Percentiles rank a stretch among this genome's conserved stretches.
Evolutionary conservation across 345 rosid species (phyloP).

Genomic region (Populus tremula): DNA sequence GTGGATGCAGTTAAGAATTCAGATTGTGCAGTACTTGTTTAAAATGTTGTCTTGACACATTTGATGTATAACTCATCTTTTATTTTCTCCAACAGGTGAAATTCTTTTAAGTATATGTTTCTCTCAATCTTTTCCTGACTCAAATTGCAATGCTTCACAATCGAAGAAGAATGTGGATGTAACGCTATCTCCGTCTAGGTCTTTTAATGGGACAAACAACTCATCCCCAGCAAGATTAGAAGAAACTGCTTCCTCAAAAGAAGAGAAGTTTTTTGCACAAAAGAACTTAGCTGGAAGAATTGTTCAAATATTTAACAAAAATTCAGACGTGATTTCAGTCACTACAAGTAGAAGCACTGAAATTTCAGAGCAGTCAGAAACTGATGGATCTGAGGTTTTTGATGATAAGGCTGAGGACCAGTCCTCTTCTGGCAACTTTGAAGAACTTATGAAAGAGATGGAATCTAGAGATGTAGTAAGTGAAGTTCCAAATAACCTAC

Average conservation of each 20-base stretch:
- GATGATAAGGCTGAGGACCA: conserved; percentile 51
- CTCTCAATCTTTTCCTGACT: conserved; percentile 48
- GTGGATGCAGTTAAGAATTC: neutral
- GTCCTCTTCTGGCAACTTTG: conserved; percentile 52
- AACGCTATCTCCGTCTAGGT: conserved; percentile 41
- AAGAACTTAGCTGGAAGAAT: conserved; percentile 61
- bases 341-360: conserved; percentile 40
- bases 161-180: conserved; percentile 37
- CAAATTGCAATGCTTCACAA: conserved; percentile 19
- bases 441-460: conserved; percentile 56
- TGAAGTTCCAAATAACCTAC: conserved; percentile 66
- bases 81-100: conserved; percentile 54
- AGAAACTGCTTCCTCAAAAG: conserved; percentile 48
- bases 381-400: conserved; percentile 32
- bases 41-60: neutral
- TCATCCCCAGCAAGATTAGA: conserved; percentile 47
- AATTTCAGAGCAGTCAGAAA: conserved; percentile 46
- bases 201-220: conserved; percentile 35
- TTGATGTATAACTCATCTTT: neutral
- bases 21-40: neutral
- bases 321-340: conserved; percentile 35
- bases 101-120: conserved; percentile 68
- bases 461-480: conserved; percentile 60
- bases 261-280: conserved; percentile 48
- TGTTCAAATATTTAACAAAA: conserved; percentile 81